Evolutionary conservation across 1,284 basidiomycete genomes (phyloP).

Genomic region (Fomitopsis palustris): DNA sequence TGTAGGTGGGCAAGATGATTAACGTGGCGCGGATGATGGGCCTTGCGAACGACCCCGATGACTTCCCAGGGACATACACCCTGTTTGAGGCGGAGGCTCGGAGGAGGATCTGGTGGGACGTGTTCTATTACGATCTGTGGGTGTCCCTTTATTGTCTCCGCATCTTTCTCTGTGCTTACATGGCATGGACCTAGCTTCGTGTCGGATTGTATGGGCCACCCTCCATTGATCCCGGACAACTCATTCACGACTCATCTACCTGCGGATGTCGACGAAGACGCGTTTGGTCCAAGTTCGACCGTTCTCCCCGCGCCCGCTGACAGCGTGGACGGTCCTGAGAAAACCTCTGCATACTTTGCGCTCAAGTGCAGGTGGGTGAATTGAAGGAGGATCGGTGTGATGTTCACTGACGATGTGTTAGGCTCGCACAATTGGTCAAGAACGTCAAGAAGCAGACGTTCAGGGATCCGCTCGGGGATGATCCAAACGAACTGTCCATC

Average conservation of each 20-base stretch:
- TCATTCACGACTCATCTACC: slow-evolving; percentile 46
- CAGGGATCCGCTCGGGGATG: slow-evolving; percentile 33
- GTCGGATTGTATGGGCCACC: slow-evolving; percentile 59
- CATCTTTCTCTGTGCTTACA: slow-evolving; percentile 8
- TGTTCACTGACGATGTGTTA: slow-evolving; percentile 11
- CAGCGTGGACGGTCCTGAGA: slow-evolving; percentile 24
- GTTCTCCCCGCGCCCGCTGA: slow-evolving; percentile 35
- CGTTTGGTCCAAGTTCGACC: slow-evolving; percentile 43
- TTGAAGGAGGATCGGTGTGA: background rate
- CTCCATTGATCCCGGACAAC: slow-evolving; percentile 50
- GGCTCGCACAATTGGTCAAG: slow-evolving; percentile 49
- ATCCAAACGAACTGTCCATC: slow-evolving; percentile 32
- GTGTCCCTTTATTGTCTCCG: slow-evolving; percentile 25
- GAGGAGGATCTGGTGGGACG: slow-evolving; percentile 70
- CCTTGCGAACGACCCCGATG: slow-evolving; percentile 57
- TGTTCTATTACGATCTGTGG: slow-evolving; percentile 68
- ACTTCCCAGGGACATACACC: slow-evolving; percentile 39
- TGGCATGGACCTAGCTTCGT: slow-evolving; percentile 47
- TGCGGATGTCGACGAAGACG: slow-evolving; percentile 47
- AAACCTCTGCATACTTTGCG: slow-evolving; percentile 38
- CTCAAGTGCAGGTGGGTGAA: slow-evolving; percentile 43
- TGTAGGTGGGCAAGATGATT: slow-evolving; percentile 64
- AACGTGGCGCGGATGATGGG: slow-evolving; percentile 63
- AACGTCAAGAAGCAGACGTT: slow-evolving; percentile 43
- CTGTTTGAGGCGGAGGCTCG: slow-evolving; percentile 56